phyloP scores from a whole-genome alignment of 2,329 filamentous ascomycete genomes.

The Penicillium thymicola region DNA sequence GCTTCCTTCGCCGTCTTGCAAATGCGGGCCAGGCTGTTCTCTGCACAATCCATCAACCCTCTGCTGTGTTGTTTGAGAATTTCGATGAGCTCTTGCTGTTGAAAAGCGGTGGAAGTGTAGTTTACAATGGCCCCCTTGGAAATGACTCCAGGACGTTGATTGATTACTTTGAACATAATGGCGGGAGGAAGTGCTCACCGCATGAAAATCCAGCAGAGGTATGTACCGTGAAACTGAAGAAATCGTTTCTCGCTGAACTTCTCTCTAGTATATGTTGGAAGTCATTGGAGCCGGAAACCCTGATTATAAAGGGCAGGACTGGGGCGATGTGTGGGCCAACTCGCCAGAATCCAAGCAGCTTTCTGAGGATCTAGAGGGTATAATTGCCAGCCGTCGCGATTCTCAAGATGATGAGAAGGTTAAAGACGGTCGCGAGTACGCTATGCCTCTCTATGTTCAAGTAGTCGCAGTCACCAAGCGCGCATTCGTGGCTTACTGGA shows the following conservation, averaged over 20 bases:
- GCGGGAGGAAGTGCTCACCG: conserved; percentile 57
- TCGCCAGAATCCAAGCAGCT: conserved; percentile 51
- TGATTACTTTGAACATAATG: conserved; percentile 64
- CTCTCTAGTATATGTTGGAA: conserved; percentile 73
- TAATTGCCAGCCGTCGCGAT: conserved; percentile 48
- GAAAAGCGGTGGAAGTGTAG: conserved; percentile 72
- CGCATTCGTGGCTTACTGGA: conserved; percentile 62
- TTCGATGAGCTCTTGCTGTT: conserved; percentile 80
- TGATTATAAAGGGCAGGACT: conserved; percentile 59
- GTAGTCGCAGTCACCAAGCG: conserved; percentile 54
- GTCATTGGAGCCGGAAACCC: conserved; percentile 62
- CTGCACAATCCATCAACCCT: conserved; percentile 89
- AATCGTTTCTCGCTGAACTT: background rate
- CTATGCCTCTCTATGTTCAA: conserved; percentile 58
- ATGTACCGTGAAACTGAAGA: background rate
- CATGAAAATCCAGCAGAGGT: conserved; percentile 68
- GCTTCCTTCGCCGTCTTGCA: conserved; percentile 60
- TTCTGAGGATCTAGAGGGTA: conserved; percentile 51
- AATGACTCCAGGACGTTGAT: conserved; percentile 69
- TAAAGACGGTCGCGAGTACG: conserved; percentile 59
- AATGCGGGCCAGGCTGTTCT: conserved; percentile 82
- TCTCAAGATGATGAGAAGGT: conserved; percentile 39
- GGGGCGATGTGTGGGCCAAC: conserved; percentile 59
- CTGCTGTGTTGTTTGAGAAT: conserved; percentile 79
- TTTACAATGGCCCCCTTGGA: conserved; percentile 85